Percentiles rank a stretch among this genome's conserved stretches.
phyloP scores from a whole-genome alignment of 306 rosid genomes.

The Prosopis cineraria region DNA sequence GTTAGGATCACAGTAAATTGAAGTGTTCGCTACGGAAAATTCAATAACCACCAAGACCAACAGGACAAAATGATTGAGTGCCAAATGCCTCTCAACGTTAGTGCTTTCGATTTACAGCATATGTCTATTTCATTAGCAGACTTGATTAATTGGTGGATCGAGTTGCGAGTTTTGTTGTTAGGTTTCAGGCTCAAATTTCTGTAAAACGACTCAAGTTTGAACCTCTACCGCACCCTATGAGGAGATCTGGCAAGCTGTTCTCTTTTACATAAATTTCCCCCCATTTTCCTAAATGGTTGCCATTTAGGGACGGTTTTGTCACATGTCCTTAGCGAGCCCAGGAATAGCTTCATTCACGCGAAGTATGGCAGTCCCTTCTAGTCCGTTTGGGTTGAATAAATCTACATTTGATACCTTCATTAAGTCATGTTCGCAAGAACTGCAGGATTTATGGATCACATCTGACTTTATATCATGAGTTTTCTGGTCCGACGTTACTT shows the following conservation, averaged over 20 bases:
- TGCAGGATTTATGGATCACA: too few relatives aligned
- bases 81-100: conserved; percentile 1
- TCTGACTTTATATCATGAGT: not conserved
- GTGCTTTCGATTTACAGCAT: conserved; percentile 4
- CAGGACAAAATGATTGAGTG: conserved; percentile 28
- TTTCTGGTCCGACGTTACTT: not conserved
- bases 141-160: not conserved
- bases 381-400: too few relatives aligned
- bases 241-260: not conserved
- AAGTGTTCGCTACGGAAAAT: conserved; percentile 28
- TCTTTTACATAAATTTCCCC: not conserved
- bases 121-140: not conserved
- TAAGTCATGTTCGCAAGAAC: not conserved
- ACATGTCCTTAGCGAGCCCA: not conserved
- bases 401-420: too few relatives aligned
- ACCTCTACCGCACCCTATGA: not conserved
- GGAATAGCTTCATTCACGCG: too few relatives aligned
- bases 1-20: conserved; percentile 33
- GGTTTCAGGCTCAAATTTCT: not conserved
- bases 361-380: too few relatives aligned
- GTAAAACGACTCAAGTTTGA: not conserved
- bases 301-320: not conserved
- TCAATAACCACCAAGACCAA: conserved; percentile 38
- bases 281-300: not conserved
- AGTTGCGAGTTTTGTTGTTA: not conserved